phyloP scores from a whole-genome alignment of 2,329 filamentous ascomycete species.

The Diaporthe ilicicola region DNA sequence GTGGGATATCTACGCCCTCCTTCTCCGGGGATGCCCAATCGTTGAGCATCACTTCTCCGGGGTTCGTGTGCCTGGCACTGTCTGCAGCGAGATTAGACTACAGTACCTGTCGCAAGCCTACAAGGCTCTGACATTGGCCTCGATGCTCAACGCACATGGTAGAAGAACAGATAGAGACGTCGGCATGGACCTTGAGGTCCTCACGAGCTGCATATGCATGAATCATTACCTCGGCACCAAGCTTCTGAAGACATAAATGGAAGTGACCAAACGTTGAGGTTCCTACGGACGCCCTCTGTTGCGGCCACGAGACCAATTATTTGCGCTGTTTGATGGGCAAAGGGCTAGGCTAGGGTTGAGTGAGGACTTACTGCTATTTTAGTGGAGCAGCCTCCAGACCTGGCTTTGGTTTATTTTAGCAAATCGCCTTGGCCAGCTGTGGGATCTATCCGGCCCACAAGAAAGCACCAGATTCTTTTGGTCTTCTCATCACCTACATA shows the following conservation, averaged over 20 bases:
- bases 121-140: background rate
- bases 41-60: background rate
- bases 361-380: too few species aligned
- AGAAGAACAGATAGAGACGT: background rate
- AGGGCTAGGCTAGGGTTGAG: background rate
- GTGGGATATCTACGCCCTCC: background rate
- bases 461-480: background rate
- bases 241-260: too few species aligned
- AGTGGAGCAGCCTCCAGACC: too few species aligned
- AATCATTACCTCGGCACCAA: too few species aligned
- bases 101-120: too few species aligned
- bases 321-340: background rate
- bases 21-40: slow-evolving; percentile 2
- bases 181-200: too few species aligned
- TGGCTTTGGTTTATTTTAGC: background rate
- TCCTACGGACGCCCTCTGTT: background rate
- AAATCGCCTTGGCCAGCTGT: too few species aligned
- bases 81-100: background rate
- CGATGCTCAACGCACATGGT: background rate
- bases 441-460: too few species aligned
- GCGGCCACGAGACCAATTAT: background rate
- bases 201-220: too few species aligned
- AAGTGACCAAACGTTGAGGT: background rate
- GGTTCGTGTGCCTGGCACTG: background rate
- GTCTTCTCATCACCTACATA: background rate